These are phyloP conservation scores for Suillus variegatus DNA, from an alignment of 768 basidiomycete species.

Conservation along the genomic window DNA sequence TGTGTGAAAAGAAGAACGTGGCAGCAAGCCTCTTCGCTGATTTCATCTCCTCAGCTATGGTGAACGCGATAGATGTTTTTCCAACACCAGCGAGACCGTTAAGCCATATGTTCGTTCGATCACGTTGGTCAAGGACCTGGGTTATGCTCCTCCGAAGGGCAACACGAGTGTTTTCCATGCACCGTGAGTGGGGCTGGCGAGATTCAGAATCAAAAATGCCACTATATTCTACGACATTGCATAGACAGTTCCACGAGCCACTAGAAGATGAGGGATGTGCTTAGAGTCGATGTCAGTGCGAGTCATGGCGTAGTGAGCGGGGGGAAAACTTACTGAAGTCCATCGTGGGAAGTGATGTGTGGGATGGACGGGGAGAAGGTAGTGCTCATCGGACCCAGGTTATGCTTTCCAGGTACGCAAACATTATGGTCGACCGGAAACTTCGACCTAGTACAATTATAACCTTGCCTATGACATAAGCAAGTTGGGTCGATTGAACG, in stretches of 20 bases:
- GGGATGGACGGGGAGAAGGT: not conserved
- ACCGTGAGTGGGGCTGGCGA: not conserved
- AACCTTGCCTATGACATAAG: not conserved
- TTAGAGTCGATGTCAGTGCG: not conserved
- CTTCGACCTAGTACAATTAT: too few relatives aligned
- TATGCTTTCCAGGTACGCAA: too few relatives aligned
- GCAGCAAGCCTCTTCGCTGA: slow-evolving; percentile 15
- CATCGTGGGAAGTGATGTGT: not conserved
- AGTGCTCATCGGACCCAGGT: too few relatives aligned
- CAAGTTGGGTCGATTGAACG: not conserved
- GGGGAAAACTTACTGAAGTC: not conserved
- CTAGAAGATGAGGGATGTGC: not conserved
- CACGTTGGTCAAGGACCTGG: not conserved
- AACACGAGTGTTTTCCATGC: not conserved
- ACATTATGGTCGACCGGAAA: too few relatives aligned
- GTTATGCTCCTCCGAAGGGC: not conserved
- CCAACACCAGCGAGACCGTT: not conserved
- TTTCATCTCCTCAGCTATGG: not conserved
- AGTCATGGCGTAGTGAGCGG: not conserved
- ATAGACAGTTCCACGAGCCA: not conserved
- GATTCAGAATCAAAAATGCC: not conserved
- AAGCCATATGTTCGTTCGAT: not conserved
- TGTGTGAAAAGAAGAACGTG: slow-evolving; percentile 21
- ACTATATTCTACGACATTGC: not conserved
- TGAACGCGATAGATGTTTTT: not conserved